Evolutionary conservation across 1,284 basidiomycete genomes (phyloP), one percentile per base, ranked within the genome.

Genomic region (Coriolopsis trogii): DNA sequence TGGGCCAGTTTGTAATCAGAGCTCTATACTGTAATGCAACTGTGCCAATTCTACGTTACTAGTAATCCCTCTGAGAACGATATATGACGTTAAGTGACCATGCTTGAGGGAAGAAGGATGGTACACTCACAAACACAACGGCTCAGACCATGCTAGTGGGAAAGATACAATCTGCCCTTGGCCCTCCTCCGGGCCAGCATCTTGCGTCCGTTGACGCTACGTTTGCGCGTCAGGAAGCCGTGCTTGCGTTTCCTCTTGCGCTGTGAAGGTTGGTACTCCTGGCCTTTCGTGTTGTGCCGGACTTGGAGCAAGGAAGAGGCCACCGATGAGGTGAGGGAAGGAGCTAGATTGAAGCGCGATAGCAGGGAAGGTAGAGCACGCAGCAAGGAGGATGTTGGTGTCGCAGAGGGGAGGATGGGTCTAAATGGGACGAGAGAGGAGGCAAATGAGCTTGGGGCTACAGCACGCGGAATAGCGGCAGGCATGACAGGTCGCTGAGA

Each of bases 231-330:
- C 31, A 96, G 75, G 69, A 94, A 96, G 8, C 93, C 93, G 66
- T 94, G 91, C 70, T 88, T 90, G 56, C 91, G 80, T 75, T 96
- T 96, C 43, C 93, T 76, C 67, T 91, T 91, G 43, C 92, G 78
- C 73, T 94, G 92, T 0, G 88, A 91, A 3, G 93, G 93, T 67
- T 95, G 92, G 67, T 95, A 96, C 69, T 93, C 89, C 28, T 81
- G 78, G 28, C 92, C 92, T 29, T 76, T 71, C 40, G 79, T 71
- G 26, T 67, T 70, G 60, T 73, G 76, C 13, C 84, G 79, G 13
- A 75, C 68, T 60, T 83, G 81, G 33, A 75, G 67, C 8, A 59
- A 29, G 5, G 55, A 48, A n/a, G 53, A 29, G 21, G 56, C 55
- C 33, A 58, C 39, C 23, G 45, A 49, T n/a, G 58, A 47, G 39